Evolutionary conservation across 2,329 filamentous ascomycete genomes (phyloP), one percentile per base, ranked within the genome.

Genomic region (Fusarium agapanthi): DNA sequence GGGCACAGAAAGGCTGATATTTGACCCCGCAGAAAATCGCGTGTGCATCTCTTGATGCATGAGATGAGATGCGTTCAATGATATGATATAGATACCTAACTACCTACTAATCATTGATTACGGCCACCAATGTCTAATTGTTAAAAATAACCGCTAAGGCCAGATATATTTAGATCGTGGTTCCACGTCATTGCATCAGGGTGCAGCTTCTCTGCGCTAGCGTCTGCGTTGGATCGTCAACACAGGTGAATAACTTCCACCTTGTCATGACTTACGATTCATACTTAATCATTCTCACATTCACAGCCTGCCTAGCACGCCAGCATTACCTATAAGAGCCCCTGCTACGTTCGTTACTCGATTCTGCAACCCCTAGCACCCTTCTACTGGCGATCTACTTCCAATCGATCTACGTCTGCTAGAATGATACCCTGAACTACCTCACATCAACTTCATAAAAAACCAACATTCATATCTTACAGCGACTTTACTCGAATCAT

Each of bases 371-470:
- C 30, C 18, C 28, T 35, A 15, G 26, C n/a, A 20, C n/a, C n/a
- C 20, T 43, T 41, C 35, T 43, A 34, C 24, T 26, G 24, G 24
- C 22, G 34, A 62, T 28, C 40, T 45, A 37, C 37, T 32, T 41
- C n/a, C 58, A 13, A 37, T 53, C 34, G 24, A 47, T 30, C 18
- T 16, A 38, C 55, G 43, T 44, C 44, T 53, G 56, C 50, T 34
- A 61, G 56, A 37, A 73, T 66, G 62, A 73, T 73, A 70, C 67
- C 43, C 55, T 73, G 38, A 57, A 41, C 20, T 51, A 44, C 57
- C 32, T 51, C 51, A 41, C 18, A 50, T 35, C 47, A 41, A 30
- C 48, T 37, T 58, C 24, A 37, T 28, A 35, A 35, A 28, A 37
- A 47, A 47, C n/a, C 38, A 54, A 22, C 13, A 69, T 12, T 30